A percentile compares a stretch with the other conserved stretches of the same genome.
phyloP scores from a whole-genome alignment of 345 rosid species.

The Leavenworthia alabamica region DNA sequence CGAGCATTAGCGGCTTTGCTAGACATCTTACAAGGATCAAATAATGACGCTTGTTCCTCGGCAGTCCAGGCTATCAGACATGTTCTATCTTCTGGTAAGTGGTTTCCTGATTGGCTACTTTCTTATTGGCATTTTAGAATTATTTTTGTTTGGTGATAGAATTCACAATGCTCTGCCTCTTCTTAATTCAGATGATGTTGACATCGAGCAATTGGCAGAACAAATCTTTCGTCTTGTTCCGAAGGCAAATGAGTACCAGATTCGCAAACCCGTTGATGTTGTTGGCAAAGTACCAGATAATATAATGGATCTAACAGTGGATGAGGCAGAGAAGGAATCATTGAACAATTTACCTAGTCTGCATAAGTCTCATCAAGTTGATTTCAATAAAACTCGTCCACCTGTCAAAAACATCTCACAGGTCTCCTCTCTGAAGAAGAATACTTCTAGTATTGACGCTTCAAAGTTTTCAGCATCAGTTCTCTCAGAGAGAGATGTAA shows the following conservation, averaged over 20 bases:
- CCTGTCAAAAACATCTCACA: conserved; percentile 34
- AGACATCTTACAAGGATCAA: conserved; percentile 43
- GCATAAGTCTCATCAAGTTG: conserved; percentile 34
- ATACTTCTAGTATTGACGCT: conserved; percentile 24
- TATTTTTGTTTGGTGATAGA: neutral
- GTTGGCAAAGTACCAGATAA: conserved; percentile 20
- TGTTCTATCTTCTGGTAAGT: conserved; percentile 63
- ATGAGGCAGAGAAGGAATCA: conserved; percentile 36
- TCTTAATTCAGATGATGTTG: conserved; percentile 44
- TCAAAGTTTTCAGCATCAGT: conserved; percentile 32
- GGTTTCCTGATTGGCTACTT: neutral
- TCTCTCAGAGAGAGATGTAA: conserved; percentile 27
- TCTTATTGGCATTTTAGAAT: conserved; percentile 10
- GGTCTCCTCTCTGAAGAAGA: conserved; percentile 31
- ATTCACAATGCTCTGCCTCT: conserved; percentile 7
- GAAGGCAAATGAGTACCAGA: conserved; percentile 36
- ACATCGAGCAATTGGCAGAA: conserved; percentile 54
- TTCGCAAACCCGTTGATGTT: conserved; percentile 27
- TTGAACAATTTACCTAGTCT: conserved; percentile 29
- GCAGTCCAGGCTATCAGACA: conserved; percentile 46
- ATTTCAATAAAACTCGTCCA: conserved; percentile 28
- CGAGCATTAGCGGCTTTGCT: conserved; percentile 56
- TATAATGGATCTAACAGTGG: conserved; percentile 21
- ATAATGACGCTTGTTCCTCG: conserved; percentile 38
- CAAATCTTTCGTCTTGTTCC: conserved; percentile 50